Evolutionary conservation across 2,329 filamentous ascomycete genomes (phyloP).

Genomic region (Chrysosporium queenslandicum): DNA sequence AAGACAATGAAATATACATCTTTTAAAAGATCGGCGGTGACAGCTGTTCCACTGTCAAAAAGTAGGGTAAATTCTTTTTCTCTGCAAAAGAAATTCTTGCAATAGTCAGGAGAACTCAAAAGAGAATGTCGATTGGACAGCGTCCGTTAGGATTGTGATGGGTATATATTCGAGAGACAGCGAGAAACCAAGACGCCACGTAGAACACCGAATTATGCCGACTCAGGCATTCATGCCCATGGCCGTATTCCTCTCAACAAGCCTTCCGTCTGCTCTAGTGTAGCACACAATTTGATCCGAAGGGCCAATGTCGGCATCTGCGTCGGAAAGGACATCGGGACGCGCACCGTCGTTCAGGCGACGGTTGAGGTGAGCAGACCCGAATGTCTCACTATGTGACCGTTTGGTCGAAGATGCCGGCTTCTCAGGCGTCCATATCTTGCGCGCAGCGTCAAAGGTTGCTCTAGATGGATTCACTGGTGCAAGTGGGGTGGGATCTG

Average conservation of each 20-base stretch:
- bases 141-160: not conserved
- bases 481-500: not conserved
- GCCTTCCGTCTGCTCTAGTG: slow-evolving; percentile 13
- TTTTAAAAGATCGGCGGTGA: slow-evolving; percentile 3
- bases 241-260: slow-evolving; percentile 5
- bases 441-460: slow-evolving; percentile 18
- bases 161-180: not conserved
- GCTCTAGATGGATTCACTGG: not conserved
- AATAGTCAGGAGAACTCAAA: not conserved
- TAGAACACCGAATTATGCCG: not conserved
- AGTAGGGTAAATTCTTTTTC: too few relatives aligned
- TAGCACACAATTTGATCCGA: slow-evolving; percentile 4
- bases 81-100: too few relatives aligned
- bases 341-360: slow-evolving; percentile 38
- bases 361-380: slow-evolving; percentile 27
- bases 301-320: not conserved
- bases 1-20: not conserved
- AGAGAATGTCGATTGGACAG: not conserved
- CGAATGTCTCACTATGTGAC: slow-evolving; percentile 32
- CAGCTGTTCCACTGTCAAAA: not conserved
- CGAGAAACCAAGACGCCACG: not conserved
- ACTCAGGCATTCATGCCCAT: slow-evolving; percentile 2
- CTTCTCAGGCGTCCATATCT: slow-evolving; percentile 27
- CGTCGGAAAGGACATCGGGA: slow-evolving; percentile 27
- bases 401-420: slow-evolving; percentile 26